A percentile compares a stretch with the other conserved stretches of the same genome.
These are phyloP conservation scores for apple (Malus domestica) DNA, from an alignment of 306 rosid genomes.

Conservation along the genomic window ASM211411v1 NC_041797.1:16116501-16117000, in stretches of 20 bases:
- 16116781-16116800: neutral
- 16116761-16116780: conserved; percentile 4
- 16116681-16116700: conserved; percentile 76
- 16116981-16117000: neutral
- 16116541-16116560: conserved; percentile 88
- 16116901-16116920: too few species aligned
- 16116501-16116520: conserved; percentile 93
- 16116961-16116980: neutral
- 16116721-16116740: conserved; percentile 44
- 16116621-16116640: conserved; percentile 85
- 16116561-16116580: conserved; percentile 81
- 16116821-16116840: neutral
- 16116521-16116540: conserved; percentile 79
- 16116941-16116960: too few species aligned
- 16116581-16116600: conserved; percentile 96
- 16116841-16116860: too few species aligned
- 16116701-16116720: conserved; percentile 65
- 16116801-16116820: neutral
- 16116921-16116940: too few species aligned
- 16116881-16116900: too few species aligned
- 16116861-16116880: too few species aligned
- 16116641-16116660: conserved; percentile 90
- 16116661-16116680: conserved; percentile 91
- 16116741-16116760: conserved; percentile 50
- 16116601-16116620: conserved; percentile 82